These are phyloP conservation scores for Elongisporangium anandrum DNA, from an alignment of 352 stramenopile genomes.

Conservation along the genomic window DNA sequence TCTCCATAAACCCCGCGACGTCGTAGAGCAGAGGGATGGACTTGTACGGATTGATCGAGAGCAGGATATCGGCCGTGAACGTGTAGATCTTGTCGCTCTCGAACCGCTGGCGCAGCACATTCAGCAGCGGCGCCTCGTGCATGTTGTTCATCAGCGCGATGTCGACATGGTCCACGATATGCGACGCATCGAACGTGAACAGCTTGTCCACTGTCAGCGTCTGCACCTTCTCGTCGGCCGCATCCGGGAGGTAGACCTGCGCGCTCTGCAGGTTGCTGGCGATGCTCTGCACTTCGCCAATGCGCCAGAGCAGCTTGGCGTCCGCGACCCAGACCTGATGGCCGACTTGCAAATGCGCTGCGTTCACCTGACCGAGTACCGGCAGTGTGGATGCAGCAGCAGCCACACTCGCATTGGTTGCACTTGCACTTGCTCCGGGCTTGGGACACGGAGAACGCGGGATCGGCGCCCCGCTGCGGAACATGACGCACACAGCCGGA, in stretches of 20 bases:
- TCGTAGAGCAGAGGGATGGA: slow-evolving; percentile 81
- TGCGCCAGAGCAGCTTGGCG: slow-evolving; percentile 70
- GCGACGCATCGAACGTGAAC: slow-evolving; percentile 77
- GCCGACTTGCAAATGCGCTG: slow-evolving; percentile 39
- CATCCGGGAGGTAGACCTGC: slow-evolving; percentile 57
- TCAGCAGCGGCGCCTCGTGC: slow-evolving; percentile 82
- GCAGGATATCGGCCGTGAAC: slow-evolving; percentile 80
- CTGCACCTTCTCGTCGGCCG: slow-evolving; percentile 54
- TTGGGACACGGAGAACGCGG: background rate
- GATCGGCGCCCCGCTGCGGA: background rate
- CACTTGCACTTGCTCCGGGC: background rate
- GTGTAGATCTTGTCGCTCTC: slow-evolving; percentile 82
- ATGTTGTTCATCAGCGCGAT: slow-evolving; percentile 89
- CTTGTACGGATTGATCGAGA: slow-evolving; percentile 88
- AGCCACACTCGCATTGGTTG: background rate
- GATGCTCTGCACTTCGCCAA: slow-evolving; percentile 65
- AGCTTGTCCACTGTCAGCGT: slow-evolving; percentile 46
- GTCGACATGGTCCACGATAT: slow-evolving; percentile 82
- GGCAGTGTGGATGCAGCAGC: slow-evolving; percentile 4
- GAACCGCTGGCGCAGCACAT: slow-evolving; percentile 77
- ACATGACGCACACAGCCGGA: background rate
- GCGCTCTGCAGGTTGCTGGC: slow-evolving; percentile 37
- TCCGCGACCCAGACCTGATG: slow-evolving; percentile 78
- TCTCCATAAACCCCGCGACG: slow-evolving; percentile 67
- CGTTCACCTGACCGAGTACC: slow-evolving; percentile 41